These are phyloP conservation scores for Rosa hybrid DNA, from an alignment of 331 rosid species.

Conservation along the genomic window DNA sequence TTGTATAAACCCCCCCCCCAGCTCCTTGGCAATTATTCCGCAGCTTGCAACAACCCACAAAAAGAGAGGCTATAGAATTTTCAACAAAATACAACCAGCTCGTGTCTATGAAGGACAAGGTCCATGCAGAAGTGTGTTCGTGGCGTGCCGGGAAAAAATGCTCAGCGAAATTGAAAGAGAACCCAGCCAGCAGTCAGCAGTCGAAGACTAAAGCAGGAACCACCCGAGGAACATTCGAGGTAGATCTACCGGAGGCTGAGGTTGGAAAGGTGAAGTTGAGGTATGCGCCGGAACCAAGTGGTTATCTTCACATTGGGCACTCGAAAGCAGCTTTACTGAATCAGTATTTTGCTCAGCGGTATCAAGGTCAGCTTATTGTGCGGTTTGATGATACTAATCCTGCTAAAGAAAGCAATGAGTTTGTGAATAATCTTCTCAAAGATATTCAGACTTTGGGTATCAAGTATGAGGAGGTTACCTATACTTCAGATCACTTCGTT, in stretches of 20 bases:
- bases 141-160: constrained; percentile 34
- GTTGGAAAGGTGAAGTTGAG: constrained; percentile 82
- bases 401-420: constrained; percentile 92
- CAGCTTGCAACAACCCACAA: no score
- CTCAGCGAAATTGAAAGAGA: constrained; percentile 44
- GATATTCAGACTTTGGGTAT: constrained; percentile 84
- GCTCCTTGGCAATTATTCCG: no score
- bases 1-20: no score
- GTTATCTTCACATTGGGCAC: constrained; percentile 98
- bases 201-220: constrained; percentile 48
- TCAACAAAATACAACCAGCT: no score
- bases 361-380: constrained; percentile 68
- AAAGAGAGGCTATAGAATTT: no score
- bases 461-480: constrained; percentile 63
- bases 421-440: constrained; percentile 60
- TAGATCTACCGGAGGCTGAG: constrained; percentile 94
- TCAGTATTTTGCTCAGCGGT: constrained; percentile 84
- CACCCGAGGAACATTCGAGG: constrained; percentile 46
- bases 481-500: constrained; percentile 90
- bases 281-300: constrained; percentile 98
- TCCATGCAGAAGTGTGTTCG: no score
- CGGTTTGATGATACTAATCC: constrained; percentile 99
- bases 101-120: no score
- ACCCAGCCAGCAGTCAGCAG: constrained; percentile 29
- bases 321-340: constrained; percentile 94